Evolutionary conservation across 2,329 filamentous ascomycete genomes (phyloP), one percentile per base, ranked within the genome.

Genomic region (Monilinia laxa): DNA sequence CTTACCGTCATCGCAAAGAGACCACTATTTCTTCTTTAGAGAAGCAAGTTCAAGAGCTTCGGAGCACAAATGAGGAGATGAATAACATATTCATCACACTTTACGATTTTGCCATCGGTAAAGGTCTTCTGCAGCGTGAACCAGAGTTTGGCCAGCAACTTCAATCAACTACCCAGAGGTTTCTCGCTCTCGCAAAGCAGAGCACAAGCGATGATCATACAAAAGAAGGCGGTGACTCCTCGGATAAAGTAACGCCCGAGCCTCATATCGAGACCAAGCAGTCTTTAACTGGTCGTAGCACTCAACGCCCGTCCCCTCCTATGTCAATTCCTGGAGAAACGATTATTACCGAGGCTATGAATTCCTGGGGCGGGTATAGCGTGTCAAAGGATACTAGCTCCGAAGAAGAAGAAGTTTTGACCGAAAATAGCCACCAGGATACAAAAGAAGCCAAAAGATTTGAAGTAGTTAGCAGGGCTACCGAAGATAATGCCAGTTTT

Each of bases 1-100:
- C 92, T 0, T 96, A 96, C 75, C 87, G 93, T 20, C 87, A 90
- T 73, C 88, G 93, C 62, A 96, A 96, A 78, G 93, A 96, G 75
- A 89, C 85, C 28, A 90, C 90, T 6, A 94, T 96, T 66, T 84
- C 86, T 38, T 86, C 85, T 0, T 82, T 96, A 14, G 89, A 92
- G 75, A 83, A 85, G 64, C 84, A 88, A 68, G 90, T 94, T 35
- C 81, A 87, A 64, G 83, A 85, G 31, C 83, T 96, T n/a, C 85
- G 89, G 67, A 82, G 83, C 18, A 86, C 84, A 28, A 89, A 93
- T 68, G 84, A 90, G 66, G 85, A 90, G 72, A 92, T 96, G 87
- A 89, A 86, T 78, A 86, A 83, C 62, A 84, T 87, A 0, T 93
- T 96, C 72, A 80, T 87, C 71, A 82, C 81, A 42, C 84, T 94